Evolutionary conservation across 495 filamentous ascomycete genomes (phyloP), one percentile per base, ranked within the genome.

Genomic region (Tricharina praecox): DNA sequence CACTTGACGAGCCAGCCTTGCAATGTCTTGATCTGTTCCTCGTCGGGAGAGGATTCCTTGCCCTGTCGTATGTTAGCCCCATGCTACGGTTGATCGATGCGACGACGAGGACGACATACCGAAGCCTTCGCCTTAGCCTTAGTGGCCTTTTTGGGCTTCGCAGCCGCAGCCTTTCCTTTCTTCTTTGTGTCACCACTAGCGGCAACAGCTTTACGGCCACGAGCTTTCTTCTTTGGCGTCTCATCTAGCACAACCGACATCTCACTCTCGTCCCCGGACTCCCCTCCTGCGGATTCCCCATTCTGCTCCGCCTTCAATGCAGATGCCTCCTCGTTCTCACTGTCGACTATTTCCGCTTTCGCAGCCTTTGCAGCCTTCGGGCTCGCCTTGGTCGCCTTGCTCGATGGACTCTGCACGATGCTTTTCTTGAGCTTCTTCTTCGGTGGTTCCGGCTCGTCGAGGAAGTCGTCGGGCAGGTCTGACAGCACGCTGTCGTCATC

Each of bases 1-100:
- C 90, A 97, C 66, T 93, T 95, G 34, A 81, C 56, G 23, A 97
- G 70, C 64, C 85, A 85, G 18, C 75, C 73, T 64, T 97, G 90
- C 13, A 97, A 70, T n/a, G 75, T 77, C 62, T 88, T 96, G 62
- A 96, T 84, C 63, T 90, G 81, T 7, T 71, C 75, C 33, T 88
- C 77, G 49, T 84, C 73, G 0, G 80, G 73, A 11, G 43, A 33
- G 9, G 35, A 28, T 28, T 58, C 44, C 34, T 63, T 62, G 2
- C 52, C 40, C 25, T 23, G 47, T 49, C 23, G 42, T 11, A 8
- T n/a, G n/a, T 50, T 39, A 36, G n/a, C 16, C 24, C 49, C 7
- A n/a, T n/a, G n/a, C n/a, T n/a, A 39, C 36, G 36, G 16, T 39
- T 7, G 13, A 7, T 39, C 36, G 11, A 39, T 39, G 7, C 19